Evolutionary conservation across 1,284 basidiomycete genomes (phyloP).

Genomic region (Fistulina hepatica): DNA sequence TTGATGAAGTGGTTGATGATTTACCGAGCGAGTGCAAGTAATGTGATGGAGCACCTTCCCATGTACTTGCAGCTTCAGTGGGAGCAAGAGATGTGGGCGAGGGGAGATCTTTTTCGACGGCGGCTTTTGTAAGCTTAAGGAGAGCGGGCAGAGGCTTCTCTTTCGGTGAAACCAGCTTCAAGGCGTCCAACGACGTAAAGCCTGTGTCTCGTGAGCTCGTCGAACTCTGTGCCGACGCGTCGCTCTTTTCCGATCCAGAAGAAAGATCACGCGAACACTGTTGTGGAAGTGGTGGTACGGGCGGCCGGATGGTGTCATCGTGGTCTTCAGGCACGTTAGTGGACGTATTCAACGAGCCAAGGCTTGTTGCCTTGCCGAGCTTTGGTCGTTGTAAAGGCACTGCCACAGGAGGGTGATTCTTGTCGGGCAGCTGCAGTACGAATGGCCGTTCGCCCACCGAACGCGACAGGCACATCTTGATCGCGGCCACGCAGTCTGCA

Average conservation of each 20-base stretch:
- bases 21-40: too few relatives aligned
- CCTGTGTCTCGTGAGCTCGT: conserved; percentile 31
- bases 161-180: conserved; percentile 19
- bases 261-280: conserved; percentile 23
- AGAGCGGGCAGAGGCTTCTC: conserved; percentile 24
- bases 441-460: conserved; percentile 50
- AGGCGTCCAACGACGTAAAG: conserved; percentile 33
- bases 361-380: conserved; percentile 25
- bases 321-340: conserved; percentile 30
- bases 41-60: conserved; percentile 44
- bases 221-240: conserved; percentile 19
- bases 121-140: conserved; percentile 16
- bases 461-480: conserved; percentile 66
- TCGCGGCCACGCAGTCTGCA: conserved; percentile 78
- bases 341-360: conserved; percentile 26
- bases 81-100: conserved; percentile 40
- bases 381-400: conserved; percentile 14
- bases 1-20: too few relatives aligned
- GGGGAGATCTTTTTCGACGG: conserved; percentile 31
- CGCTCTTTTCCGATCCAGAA: conserved; percentile 31
- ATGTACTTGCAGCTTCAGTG: conserved; percentile 43
- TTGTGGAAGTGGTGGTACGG: conserved; percentile 20
- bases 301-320: conserved; percentile 47
- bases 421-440: conserved; percentile 48
- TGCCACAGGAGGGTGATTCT: not conserved